Evolutionary conservation across 768 basidiomycete species (phyloP), one percentile per base, ranked within the genome.

Genomic region (Macrolepiota albuminosa): DNA sequence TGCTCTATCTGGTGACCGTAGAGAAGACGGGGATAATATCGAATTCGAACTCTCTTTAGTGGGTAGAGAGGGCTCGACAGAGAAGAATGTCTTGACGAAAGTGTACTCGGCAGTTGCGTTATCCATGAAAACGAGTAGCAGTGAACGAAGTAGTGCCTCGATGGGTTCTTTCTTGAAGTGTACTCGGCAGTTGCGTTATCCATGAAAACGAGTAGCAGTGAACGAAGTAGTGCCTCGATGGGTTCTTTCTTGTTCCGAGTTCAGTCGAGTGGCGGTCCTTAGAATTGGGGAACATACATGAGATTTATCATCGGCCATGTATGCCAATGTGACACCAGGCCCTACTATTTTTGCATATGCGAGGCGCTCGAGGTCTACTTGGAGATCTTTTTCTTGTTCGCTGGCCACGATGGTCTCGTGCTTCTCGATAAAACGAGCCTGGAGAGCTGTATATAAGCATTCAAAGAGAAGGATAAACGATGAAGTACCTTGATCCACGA

Each of bases 181-280:
- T 95, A 96, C 74, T 98, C 96, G 33, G 94, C 85, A 1, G 91
- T 91, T 4, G 92, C 88, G 68, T 99, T 98, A 75, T 98, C 95
- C 83, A 96, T 87, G 61, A 98, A 84, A 55, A 97, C 95, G 54
- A 98, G 77, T 51, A 94, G 75, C 29, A 93, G 75, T 0, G 95
- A 96, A 29, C 96, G 86, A 63, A 93, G 79, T 26, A 98, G 76
- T 0, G 88, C 88, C 75, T 98, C 97, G 1, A 88, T 71, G 0
- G 89, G 84, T 64, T 90, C 88, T 84, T 84, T 91, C 95, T 89
- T 71, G 26, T 42, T 63, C 36, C 47, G 18, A 65, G 58, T 54
- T 69, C 59, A 64, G 56, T 55, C 10, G 46, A 45, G 16, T 18
- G 13, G 18, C 10, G 7, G 16, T 18, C 21, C 37, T 31, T 24